Evolutionary conservation across 331 rosid genomes (phyloP).

Genomic region (Spiraea crenata): DNA sequence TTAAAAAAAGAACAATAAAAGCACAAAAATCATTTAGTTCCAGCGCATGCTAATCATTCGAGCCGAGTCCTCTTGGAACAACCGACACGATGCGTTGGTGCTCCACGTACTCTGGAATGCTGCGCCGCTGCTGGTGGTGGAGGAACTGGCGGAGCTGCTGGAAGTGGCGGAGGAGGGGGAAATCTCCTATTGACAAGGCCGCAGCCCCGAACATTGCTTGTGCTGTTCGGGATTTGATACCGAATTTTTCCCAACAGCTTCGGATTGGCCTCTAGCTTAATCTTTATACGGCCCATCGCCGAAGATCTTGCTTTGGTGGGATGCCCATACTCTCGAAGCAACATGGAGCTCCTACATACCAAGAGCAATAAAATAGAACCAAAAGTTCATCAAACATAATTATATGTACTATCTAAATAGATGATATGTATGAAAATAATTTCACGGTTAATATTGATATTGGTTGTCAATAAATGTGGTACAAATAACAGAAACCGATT

Average conservation of each 20-base stretch:
- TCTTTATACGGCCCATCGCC: background rate
- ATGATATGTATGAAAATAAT: too few relatives aligned
- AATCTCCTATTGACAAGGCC: background rate
- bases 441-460: too few relatives aligned
- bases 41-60: too few relatives aligned
- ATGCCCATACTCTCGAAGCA: background rate
- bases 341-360: background rate
- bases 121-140: background rate
- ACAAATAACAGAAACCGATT: background rate
- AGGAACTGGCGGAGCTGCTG: background rate
- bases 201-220: too few relatives aligned
- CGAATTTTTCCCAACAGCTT: background rate
- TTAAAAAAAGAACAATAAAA: too few relatives aligned
- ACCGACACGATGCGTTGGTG: background rate
- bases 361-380: too few relatives aligned
- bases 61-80: background rate
- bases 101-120: too few relatives aligned
- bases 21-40: too few relatives aligned
- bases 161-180: background rate
- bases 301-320: background rate
- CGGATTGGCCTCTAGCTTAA: slow-evolving; percentile 1
- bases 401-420: too few relatives aligned
- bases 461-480: background rate
- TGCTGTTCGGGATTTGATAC: background rate
- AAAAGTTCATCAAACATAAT: too few relatives aligned